Evolutionary conservation across 306 rosid species (phyloP).

Genomic region (Styphnolobium japonicum): DNA sequence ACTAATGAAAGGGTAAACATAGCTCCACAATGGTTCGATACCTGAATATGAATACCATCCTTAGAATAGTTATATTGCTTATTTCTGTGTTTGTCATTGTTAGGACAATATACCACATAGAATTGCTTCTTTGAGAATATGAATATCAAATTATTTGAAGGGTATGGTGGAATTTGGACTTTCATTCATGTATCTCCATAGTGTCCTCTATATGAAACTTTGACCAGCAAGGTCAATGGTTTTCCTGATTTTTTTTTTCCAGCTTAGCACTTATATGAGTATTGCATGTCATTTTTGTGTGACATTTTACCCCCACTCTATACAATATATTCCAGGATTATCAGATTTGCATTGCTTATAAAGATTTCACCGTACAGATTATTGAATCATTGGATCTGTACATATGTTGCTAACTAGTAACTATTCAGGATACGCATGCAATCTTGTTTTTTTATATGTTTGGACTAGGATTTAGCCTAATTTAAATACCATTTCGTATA

Average conservation of each 20-base stretch:
- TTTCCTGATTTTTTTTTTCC: neutral
- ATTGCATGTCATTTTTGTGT: neutral
- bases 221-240: neutral
- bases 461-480: constrained; percentile 17
- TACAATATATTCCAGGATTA: neutral
- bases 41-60: neutral
- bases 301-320: neutral
- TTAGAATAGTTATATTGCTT: neutral
- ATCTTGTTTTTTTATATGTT: neutral
- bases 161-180: neutral
- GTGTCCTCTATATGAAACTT: constrained; percentile 7
- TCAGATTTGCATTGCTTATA: neutral
- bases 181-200: neutral
- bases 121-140: too few species aligned
- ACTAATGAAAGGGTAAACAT: neutral
- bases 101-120: neutral
- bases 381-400: neutral
- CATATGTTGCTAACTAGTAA: constrained; percentile 7
- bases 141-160: neutral
- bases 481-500: neutral
- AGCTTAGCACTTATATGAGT: neutral
- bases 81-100: neutral
- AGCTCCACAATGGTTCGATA: neutral
- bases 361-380: neutral
- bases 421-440: neutral